These are phyloP conservation scores for Ciborinia camelliae DNA, from an alignment of 2,329 filamentous ascomycete genomes.

Conservation along the genomic window DNA sequence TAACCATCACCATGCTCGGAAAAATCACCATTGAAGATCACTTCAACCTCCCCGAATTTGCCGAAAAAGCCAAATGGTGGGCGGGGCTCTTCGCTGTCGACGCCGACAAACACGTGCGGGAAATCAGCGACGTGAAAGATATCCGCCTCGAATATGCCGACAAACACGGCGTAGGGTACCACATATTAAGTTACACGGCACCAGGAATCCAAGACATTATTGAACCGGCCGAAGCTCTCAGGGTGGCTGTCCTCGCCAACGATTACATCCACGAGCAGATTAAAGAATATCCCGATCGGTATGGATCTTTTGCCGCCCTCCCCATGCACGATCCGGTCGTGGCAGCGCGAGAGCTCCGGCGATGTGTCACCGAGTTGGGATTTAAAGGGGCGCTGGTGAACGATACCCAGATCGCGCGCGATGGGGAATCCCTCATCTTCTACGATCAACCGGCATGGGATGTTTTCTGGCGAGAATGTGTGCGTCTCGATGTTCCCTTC, in stretches of 20 bases:
- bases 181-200: conserved; percentile 48
- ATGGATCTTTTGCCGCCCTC: conserved; percentile 49
- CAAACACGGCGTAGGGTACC: conserved; percentile 48
- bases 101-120: conserved; percentile 53
- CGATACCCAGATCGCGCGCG: conserved; percentile 58
- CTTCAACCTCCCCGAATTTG: conserved; percentile 38
- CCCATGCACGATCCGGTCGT: conserved; percentile 53
- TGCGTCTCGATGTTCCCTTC: conserved; percentile 59
- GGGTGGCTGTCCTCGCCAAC: conserved; percentile 41
- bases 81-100: conserved; percentile 58
- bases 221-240: conserved; percentile 43
- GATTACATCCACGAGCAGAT: conserved; percentile 30
- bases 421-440: conserved; percentile 60
- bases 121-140: conserved; percentile 50
- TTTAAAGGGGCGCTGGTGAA: conserved; percentile 62
- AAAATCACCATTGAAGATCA: conserved; percentile 15
- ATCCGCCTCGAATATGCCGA: conserved; percentile 45
- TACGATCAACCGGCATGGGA: conserved; percentile 61
- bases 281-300: conserved; percentile 37
- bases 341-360: conserved; percentile 49
- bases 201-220: conserved; percentile 48
- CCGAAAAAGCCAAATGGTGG: conserved; percentile 59
- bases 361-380: conserved; percentile 53
- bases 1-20: neutral
- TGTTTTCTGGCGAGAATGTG: conserved; percentile 56